Percentiles rank a stretch among this genome's conserved stretches.
Conservation (phyloP, 2,329 filamentous ascomycete genomes). For the Escovopsis sp. region DNA sequence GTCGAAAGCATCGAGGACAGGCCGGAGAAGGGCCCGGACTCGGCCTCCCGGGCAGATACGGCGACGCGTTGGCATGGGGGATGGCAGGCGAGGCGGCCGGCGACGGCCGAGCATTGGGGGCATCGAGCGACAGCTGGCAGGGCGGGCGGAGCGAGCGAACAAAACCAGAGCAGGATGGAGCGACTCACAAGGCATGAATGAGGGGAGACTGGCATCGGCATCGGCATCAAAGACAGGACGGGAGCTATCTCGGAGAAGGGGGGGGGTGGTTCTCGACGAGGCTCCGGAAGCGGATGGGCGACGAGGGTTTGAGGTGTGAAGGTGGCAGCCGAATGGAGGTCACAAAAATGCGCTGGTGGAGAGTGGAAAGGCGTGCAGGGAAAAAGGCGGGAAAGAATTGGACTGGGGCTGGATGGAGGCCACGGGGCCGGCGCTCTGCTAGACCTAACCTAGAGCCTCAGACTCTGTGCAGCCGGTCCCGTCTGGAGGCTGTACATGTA, state of each 20-base stretch:
- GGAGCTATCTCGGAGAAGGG: constrained; percentile 8
- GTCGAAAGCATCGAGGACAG: constrained; percentile 21
- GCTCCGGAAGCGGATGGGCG: constrained; percentile 10
- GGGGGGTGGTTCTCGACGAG: no score
- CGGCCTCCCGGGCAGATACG: constrained; percentile 16
- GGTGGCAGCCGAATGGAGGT: constrained; percentile 18
- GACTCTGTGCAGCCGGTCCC: no score
- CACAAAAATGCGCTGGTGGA: constrained; percentile 21
- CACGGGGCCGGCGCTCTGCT: constrained; percentile 13
- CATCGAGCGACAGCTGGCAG: constrained; percentile 7
- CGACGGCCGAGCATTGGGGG: constrained; percentile 20
- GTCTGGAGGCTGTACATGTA: background rate
- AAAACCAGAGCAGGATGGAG: constrained; percentile 9
- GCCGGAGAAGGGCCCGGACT: constrained; percentile 11
- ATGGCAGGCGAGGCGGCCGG: constrained; percentile 21
- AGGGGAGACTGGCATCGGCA: constrained; percentile 22
- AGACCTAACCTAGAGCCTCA: constrained; percentile 12
- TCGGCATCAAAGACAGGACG: constrained; percentile 10
- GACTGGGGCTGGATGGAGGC: no score
- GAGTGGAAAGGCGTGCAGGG: constrained; percentile 19
- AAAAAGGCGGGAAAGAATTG: constrained; percentile 10
- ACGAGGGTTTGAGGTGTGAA: constrained; percentile 18
- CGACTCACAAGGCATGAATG: constrained; percentile 37
- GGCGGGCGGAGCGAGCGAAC: constrained; percentile 13
- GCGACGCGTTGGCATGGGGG: constrained; percentile 18